Evolutionary conservation across 148 eudicot genomes (phyloP).

Genomic region (Rhododendron henanense): DNA sequence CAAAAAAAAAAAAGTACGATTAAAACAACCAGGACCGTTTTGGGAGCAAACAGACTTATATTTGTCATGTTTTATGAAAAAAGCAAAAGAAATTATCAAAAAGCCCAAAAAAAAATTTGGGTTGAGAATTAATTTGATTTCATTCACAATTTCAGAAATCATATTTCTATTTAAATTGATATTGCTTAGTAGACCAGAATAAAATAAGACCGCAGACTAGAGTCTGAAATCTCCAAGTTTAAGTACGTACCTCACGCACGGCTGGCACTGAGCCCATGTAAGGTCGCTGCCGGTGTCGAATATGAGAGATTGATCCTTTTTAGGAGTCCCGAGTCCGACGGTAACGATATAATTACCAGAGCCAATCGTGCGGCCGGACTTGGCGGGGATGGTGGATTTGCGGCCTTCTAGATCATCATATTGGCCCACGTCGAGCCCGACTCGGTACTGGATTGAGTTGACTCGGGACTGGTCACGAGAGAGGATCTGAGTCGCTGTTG

Average conservation of each 20-base stretch:
- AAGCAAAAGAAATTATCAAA: no score
- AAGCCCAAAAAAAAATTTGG: background rate
- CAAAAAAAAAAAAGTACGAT: no score
- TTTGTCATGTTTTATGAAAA: background rate
- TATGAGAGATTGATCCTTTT: constrained; percentile 48
- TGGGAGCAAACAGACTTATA: background rate
- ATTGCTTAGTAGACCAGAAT: background rate
- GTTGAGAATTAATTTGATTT: no score
- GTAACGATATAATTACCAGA: constrained; percentile 60
- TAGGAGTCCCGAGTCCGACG: constrained; percentile 62
- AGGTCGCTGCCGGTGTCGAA: constrained; percentile 66
- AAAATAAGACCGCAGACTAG: background rate
- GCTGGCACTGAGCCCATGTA: constrained; percentile 57
- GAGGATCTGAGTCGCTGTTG: constrained; percentile 35
- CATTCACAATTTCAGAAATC: background rate
- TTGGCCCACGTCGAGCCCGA: constrained; percentile 11
- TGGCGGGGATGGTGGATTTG: constrained; percentile 45
- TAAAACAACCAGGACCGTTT: background rate
- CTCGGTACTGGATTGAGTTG: constrained; percentile 41
- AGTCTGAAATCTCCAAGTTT: background rate
- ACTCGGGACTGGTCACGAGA: constrained; percentile 57
- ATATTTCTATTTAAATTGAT: no score
- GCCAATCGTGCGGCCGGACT: constrained; percentile 52
- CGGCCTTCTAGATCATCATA: background rate
- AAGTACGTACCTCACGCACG: constrained; percentile 30